A percentile compares a stretch with the other conserved stretches of the same genome.
Evolutionary conservation across 345 rosid species (phyloP).

Genomic region (Aegle marmelos): DNA sequence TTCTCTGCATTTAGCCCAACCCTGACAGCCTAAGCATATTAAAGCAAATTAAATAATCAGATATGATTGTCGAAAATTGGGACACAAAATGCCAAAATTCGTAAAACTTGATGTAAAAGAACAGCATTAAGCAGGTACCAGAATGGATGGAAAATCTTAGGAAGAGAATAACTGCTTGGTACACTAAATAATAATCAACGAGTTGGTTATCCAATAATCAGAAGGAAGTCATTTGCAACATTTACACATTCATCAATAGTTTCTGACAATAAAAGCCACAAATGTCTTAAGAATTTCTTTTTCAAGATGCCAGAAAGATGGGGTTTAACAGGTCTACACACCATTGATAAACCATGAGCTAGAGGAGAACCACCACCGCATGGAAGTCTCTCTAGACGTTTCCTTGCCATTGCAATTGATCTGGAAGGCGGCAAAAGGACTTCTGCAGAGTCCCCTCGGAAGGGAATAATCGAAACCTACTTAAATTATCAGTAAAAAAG

Average conservation of each 20-base stretch:
- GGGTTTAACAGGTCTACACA: constrained; percentile 28
- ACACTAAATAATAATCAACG: neutral
- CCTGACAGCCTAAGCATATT: constrained; percentile 65
- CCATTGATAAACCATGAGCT: constrained; percentile 96
- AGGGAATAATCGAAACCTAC: constrained; percentile 91
- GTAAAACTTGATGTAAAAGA: neutral
- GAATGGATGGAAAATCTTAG: constrained; percentile 3
- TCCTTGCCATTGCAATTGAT: constrained; percentile 98
- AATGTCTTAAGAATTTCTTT: neutral
- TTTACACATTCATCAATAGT: neutral
- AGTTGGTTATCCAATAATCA: neutral
- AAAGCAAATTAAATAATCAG: neutral
- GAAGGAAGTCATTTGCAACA: neutral
- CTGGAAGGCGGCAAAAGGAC: constrained; percentile 95
- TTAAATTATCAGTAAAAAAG: constrained; percentile 20
- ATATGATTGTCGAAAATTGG: neutral
- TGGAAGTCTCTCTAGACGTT: constrained; percentile 94
- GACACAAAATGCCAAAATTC: neutral
- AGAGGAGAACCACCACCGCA: constrained; percentile 99
- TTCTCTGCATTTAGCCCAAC: constrained; percentile 97
- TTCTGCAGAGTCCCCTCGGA: constrained; percentile 95
- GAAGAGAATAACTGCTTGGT: neutral
- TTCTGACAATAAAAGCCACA: neutral
- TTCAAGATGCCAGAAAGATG: neutral
- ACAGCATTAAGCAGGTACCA: neutral